Percentiles rank a stretch among this genome's conserved stretches.
phyloP scores from a whole-genome alignment of 306 rosid genomes.

The Biancaea sappan region DNA sequence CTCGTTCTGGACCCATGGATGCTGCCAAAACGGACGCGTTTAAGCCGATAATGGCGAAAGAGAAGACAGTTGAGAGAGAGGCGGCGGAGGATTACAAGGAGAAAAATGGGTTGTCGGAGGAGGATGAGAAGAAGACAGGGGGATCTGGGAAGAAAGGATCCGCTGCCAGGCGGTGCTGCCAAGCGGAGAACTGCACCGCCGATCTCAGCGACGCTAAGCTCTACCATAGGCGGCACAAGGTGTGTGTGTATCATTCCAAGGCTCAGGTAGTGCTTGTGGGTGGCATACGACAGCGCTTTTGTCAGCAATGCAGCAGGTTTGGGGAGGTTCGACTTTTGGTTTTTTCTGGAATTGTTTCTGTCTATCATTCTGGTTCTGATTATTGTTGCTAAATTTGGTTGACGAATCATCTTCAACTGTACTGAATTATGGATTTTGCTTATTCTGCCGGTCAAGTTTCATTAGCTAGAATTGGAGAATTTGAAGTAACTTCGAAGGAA shows the following conservation, averaged over 20 bases:
- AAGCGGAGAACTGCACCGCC: constrained; percentile 62
- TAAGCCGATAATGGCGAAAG: constrained; percentile 36
- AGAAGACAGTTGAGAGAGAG: constrained; percentile 37
- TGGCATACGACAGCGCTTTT: constrained; percentile 59
- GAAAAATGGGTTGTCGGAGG: neutral
- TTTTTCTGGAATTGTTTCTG: no score
- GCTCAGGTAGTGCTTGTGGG: constrained; percentile 62
- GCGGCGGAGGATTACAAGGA: constrained; percentile 17
- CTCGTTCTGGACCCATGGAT: neutral
- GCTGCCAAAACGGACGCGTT: constrained; percentile 21
- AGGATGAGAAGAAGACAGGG: constrained; percentile 39
- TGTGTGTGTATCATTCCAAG: constrained; percentile 67
- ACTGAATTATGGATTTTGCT: neutral
- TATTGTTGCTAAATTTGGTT: neutral
- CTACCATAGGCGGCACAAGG: constrained; percentile 66
- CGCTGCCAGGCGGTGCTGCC: constrained; percentile 48
- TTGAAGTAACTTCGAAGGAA: no score
- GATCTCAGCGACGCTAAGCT: constrained; percentile 61
- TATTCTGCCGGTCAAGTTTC: no score
- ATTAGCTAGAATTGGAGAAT: neutral
- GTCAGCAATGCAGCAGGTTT: constrained; percentile 88
- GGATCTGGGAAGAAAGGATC: constrained; percentile 39
- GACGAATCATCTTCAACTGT: neutral
- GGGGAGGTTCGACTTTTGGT: no score
- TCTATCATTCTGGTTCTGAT: no score